phyloP scores from a whole-genome alignment of 108 stramenopile species.

The Ochromonas danica region DNA sequence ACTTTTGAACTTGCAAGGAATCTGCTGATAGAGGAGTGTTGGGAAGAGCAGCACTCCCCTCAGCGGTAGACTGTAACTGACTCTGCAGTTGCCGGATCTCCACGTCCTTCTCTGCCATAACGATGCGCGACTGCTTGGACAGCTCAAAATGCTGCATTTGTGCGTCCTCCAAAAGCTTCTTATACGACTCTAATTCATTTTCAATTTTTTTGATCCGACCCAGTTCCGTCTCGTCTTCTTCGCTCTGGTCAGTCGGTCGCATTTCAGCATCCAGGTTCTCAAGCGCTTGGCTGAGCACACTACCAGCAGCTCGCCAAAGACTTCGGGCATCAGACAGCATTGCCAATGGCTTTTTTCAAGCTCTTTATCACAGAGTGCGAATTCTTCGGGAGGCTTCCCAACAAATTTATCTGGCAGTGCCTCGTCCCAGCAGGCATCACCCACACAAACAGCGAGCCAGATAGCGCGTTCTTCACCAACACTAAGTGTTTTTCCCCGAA shows the following conservation, averaged over 20 bases:
- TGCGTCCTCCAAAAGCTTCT: slow-evolving; percentile 27
- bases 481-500: no score
- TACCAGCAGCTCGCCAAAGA: neutral
- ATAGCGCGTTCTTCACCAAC: no score
- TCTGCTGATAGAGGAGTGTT: neutral
- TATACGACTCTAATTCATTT: slow-evolving; percentile 4
- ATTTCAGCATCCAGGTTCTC: slow-evolving; percentile 4
- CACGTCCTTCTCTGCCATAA: slow-evolving; percentile 29
- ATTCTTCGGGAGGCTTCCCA: no score
- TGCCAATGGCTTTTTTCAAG: neutral
- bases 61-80: neutral
- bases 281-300: neutral
- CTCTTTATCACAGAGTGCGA: neutral
- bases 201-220: neutral
- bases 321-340: slow-evolving; percentile 11
- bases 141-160: slow-evolving; percentile 36
- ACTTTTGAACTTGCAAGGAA: neutral
- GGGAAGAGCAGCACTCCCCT: neutral
- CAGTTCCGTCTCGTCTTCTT: neutral
- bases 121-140: slow-evolving; percentile 28
- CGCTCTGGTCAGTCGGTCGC: no score
- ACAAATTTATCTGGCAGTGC: no score
- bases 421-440: no score
- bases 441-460: no score
- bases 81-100: neutral